Evolutionary conservation across 345 rosid species (phyloP).

Genomic region (Dipteronia dyeriana): DNA sequence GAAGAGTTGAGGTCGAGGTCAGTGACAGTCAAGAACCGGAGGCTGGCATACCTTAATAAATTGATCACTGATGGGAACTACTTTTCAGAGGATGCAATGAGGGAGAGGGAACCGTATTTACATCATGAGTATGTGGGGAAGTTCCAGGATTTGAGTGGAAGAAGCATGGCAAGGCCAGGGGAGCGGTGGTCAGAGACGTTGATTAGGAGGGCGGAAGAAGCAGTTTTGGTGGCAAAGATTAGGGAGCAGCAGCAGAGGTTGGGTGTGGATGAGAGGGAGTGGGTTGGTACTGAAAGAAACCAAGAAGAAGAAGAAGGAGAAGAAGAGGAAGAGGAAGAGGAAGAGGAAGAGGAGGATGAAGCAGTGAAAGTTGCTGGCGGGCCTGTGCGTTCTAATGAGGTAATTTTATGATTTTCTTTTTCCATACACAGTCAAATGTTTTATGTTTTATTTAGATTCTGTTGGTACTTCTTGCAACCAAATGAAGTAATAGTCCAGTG

Average conservation of each 20-base stretch:
- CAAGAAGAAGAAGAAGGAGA: slow-evolving; percentile 45
- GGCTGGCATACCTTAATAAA: slow-evolving; percentile 71
- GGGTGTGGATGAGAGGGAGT: slow-evolving; percentile 78
- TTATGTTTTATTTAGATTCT: not conserved
- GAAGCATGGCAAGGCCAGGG: slow-evolving; percentile 92
- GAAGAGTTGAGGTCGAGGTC: slow-evolving; percentile 68
- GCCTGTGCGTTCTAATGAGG: slow-evolving; percentile 23
- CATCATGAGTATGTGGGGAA: slow-evolving; percentile 96
- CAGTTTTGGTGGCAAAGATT: slow-evolving; percentile 67
- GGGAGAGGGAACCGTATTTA: slow-evolving; percentile 93
- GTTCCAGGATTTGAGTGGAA: slow-evolving; percentile 76
- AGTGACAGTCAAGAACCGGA: slow-evolving; percentile 75
- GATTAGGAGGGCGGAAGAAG: slow-evolving; percentile 88
- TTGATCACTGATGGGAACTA: slow-evolving; percentile 67
- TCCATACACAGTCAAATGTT: not conserved
- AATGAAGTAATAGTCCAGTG: not conserved
- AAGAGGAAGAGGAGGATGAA: slow-evolving; percentile 41
- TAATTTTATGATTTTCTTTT: slow-evolving; percentile 6
- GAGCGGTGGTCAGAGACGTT: slow-evolving; percentile 95
- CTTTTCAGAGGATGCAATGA: slow-evolving; percentile 96
- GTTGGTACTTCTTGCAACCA: not conserved
- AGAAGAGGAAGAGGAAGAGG: slow-evolving; percentile 57
- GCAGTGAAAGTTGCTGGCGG: slow-evolving; percentile 26
- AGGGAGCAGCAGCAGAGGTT: slow-evolving; percentile 87
- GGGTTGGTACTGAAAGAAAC: slow-evolving; percentile 68